A percentile compares a stretch with the other conserved stretches of the same genome.
Conservation (phyloP, 2,329 filamentous ascomycete genomes). For the Cladorrhinum sp. region DNA sequence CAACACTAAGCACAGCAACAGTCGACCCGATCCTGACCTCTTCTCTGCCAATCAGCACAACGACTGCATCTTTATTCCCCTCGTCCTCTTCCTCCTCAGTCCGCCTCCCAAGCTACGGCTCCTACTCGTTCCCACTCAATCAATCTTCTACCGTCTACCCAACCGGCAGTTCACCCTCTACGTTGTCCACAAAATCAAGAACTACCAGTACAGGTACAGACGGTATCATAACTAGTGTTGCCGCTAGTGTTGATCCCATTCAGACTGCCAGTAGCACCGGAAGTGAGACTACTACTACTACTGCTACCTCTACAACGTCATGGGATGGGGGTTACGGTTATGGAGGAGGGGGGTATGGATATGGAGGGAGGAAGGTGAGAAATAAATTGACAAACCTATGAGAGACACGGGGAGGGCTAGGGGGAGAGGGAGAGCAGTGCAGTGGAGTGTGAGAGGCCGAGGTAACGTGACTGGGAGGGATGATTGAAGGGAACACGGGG, state of each 20-base stretch:
- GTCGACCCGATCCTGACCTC: too few relatives aligned
- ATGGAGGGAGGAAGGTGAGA: background rate
- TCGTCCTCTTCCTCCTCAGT: too few relatives aligned
- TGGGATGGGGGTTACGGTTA: slow-evolving; percentile 1
- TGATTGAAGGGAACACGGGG: too few relatives aligned
- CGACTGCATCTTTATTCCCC: too few relatives aligned
- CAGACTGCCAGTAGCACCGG: background rate
- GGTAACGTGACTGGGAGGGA: too few relatives aligned
- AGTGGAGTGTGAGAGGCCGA: too few relatives aligned
- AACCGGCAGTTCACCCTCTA: background rate
- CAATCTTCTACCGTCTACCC: background rate
- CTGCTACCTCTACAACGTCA: background rate
- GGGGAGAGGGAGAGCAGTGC: too few relatives aligned
- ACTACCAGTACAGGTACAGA: background rate
- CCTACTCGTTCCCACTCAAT: background rate
- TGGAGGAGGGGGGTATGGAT: background rate
- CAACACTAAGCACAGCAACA: too few relatives aligned
- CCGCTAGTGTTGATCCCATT: background rate
- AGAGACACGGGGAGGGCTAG: too few relatives aligned
- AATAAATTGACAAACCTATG: background rate
- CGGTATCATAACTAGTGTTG: too few relatives aligned
- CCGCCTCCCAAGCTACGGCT: background rate
- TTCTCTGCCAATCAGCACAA: too few relatives aligned
- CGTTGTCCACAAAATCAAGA: background rate
- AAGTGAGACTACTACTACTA: background rate